phyloP scores from a whole-genome alignment of 805 yeast species.

The Kodamaea jinghongensis region DNA sequence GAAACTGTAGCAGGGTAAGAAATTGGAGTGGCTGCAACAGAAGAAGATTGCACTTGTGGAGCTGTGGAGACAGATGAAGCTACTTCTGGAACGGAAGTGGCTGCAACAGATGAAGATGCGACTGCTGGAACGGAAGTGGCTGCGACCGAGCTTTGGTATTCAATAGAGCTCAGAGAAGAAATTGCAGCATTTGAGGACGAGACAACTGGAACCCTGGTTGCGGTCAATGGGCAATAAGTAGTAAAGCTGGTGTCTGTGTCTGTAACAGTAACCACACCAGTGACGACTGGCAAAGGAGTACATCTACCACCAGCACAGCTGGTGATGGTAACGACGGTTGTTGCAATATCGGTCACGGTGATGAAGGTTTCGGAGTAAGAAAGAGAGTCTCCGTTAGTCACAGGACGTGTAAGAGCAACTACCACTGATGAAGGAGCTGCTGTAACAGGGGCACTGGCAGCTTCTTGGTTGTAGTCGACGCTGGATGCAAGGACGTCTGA shows the following conservation, averaged over 20 bases:
- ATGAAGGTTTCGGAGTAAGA: slow-evolving; percentile 24
- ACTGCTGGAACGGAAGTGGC: not conserved
- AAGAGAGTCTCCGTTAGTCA: slow-evolving; percentile 10
- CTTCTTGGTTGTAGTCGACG: too few species aligned
- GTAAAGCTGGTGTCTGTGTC: not conserved
- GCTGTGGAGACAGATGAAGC: too few species aligned
- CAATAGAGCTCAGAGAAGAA: slow-evolving; percentile 1
- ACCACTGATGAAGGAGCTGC: not conserved
- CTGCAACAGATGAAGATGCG: not conserved
- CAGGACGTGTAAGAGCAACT: slow-evolving; percentile 8
- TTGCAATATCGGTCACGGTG: slow-evolving; percentile 11
- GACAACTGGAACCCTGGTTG: slow-evolving; percentile 1
- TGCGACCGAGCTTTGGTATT: not conserved
- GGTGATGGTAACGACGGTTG: slow-evolving; percentile 28
- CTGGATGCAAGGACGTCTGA: too few species aligned
- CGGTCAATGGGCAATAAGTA: not conserved
- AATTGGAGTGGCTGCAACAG: not conserved
- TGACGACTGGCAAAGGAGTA: slow-evolving; percentile 15
- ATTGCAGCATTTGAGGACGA: slow-evolving; percentile 6
- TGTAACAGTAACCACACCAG: slow-evolving; percentile 18
- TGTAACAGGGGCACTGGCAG: not conserved
- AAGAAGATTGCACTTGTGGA: not conserved
- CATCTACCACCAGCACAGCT: slow-evolving; percentile 33
- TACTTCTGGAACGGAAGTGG: not conserved
- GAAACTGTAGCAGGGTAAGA: too few species aligned